Evolutionary conservation across 1,139 yeast genomes (phyloP), one percentile per base, ranked within the genome.

Genomic region (Nakaseomyces nivariensis): DNA sequence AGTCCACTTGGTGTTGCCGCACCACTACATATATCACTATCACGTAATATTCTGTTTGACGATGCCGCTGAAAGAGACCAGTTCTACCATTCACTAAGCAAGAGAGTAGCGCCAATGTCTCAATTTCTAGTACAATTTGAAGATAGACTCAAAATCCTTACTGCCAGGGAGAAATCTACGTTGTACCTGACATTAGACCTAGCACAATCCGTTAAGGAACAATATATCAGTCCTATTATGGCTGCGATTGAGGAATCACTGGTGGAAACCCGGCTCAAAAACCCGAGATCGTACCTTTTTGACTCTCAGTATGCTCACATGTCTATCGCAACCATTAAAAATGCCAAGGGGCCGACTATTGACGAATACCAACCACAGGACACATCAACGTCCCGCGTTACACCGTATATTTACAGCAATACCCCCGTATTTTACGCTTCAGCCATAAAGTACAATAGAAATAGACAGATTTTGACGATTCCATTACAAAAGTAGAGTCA

Each of bases 11-110:
- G 59, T 4, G 53, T 62, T 5, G 57, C 58, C 9, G 43, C 49
- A 37, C 58, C 61, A n/a, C 47, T 59, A 37, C 63, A 59, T 37
- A 49, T 59, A 13, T 58, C 63, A 9, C 52, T 59, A 31, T 49
- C 57, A 4, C 49, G 55, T 8, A 47, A 49, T 25, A 33, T 58
- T 17, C 29, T 42, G 25, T 56, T 56, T 44, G 46, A 37, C 11
- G 42, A 46, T 41, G 51, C 51, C 24, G 37, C 33, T 17, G 53
- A 55, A 22, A 43, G 57, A 31, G 51, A 55, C 37, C 27, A 29
- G 33, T 52, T 56, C 22, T 48, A 48, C 45, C 41, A 40, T 7
- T 45, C 41, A 37, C 42, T 56, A 13, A 40, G 45, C 11, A 38
- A 47, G 29, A 41, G 34, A 29, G 37, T 43, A 13, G 31, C 37